Base-by-base conservation (phyloP, 352 stramenopile species). In the Globisporangium viniferum region DNA sequence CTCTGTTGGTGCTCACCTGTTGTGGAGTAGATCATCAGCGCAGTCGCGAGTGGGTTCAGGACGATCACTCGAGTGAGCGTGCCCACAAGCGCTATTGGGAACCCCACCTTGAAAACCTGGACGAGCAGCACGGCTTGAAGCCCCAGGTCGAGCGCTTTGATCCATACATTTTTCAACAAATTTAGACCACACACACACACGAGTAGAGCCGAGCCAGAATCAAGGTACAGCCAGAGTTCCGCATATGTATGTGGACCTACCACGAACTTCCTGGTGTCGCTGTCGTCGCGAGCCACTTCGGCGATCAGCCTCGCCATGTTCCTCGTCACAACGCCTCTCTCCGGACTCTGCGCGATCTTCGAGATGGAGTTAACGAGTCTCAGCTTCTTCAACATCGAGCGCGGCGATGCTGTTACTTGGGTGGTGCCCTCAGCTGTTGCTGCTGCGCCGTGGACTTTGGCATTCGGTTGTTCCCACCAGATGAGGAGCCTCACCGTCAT, bases 401-500 rank as follows among this genome's bases (percentile, higher is more conserved):
- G 15, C 15, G 41, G 15, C 15, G 41, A 6, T 22, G 41, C 5
- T 49, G 5, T 10, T 49, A 9, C 4, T 8, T 9, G 1, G 12
- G 15, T 9, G 41, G 15, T 5, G 15, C 9, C 22, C 41, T 49
- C 41, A 46, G 39, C 35, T 41, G 35, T 46, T 3, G 18, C 41
- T 49, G 15, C 2, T 55, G n/a, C 8, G 2, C 15, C 48, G n/a
- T 29, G 48, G 20, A 55, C 48, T 29, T 55, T 55, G 14, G 48
- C n/a, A 27, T 15, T 27, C 20, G 48, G n/a, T 55, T 27, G n/a
- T 24, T 27, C 29, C 48, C 48, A 12, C 7, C 7, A 55, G 2
- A 9, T 55, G 4, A 49, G 41, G 48, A 55, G 48, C n/a, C 48
- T 29, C 27, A 72, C n/a, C 22, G 73, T 46, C 20, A 69, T 56